These are phyloP conservation scores for Salix purpurea DNA, from an alignment of 345 rosid genomes.

Conservation along the genomic window DNA sequence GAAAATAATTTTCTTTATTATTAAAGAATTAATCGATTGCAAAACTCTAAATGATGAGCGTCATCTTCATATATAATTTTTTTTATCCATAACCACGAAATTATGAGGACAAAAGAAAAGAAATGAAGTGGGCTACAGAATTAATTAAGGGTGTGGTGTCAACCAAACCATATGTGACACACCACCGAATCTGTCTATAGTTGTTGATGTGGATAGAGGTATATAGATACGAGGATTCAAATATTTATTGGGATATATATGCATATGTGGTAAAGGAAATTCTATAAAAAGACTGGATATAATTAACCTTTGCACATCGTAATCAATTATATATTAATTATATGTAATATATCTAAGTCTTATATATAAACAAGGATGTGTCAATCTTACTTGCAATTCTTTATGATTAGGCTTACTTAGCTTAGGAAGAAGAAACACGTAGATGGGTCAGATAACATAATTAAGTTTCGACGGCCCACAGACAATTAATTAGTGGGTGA, in stretches of 20 bases:
- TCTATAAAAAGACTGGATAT: neutral
- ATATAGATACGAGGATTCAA: neutral
- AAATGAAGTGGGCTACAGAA: constrained; percentile 17
- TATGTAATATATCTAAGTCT: too few species aligned
- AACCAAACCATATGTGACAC: neutral
- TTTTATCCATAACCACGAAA: too few species aligned
- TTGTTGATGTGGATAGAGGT: neutral
- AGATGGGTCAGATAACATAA: too few species aligned
- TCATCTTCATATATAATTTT: too few species aligned
- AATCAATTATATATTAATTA: neutral
- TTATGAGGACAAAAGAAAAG: neutral
- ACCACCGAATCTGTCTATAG: neutral
- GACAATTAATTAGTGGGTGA: too few species aligned
- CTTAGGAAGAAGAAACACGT: neutral
- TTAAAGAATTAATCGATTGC: neutral
- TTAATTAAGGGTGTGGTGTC: constrained; percentile 22
- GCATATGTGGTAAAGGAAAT: neutral
- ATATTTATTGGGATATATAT: neutral
- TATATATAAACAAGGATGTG: constrained; percentile 5
- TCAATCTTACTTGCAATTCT: neutral
- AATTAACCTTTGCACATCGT: neutral
- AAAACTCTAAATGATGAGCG: neutral
- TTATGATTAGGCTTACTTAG: neutral
- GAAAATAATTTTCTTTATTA: neutral
- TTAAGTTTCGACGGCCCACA: too few species aligned